These are phyloP conservation scores for Zoysia japonica DNA, from an alignment of 176 grass and related monocot species.

Conservation along the genomic window DNA sequence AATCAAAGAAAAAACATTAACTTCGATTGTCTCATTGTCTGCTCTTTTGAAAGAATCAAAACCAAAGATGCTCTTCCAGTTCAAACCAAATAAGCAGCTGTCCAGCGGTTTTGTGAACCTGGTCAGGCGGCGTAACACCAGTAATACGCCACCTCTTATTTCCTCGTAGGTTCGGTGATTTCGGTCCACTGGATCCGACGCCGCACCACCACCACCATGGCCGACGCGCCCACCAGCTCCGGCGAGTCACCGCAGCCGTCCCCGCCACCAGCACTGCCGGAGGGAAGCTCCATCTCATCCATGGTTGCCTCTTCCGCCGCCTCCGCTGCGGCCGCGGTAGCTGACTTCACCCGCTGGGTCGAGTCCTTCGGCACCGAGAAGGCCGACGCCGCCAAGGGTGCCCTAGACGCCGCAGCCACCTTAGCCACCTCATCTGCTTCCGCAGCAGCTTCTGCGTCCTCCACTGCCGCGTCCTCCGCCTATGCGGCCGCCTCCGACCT, in stretches of 20 bases:
- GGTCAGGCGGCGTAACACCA: neutral
- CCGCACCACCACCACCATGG: slow-evolving; percentile 31
- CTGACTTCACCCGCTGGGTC: slow-evolving; percentile 43
- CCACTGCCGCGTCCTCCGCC: slow-evolving; percentile 23
- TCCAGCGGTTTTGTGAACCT: no score
- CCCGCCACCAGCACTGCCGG: neutral
- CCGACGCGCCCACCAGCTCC: slow-evolving; percentile 36
- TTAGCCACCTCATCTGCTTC: slow-evolving; percentile 29
- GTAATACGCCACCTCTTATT: neutral
- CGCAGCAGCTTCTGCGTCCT: slow-evolving; percentile 39
- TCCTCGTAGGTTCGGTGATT: neutral
- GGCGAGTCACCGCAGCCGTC: slow-evolving; percentile 33
- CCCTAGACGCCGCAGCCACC: slow-evolving; percentile 34
- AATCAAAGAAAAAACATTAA: no score
- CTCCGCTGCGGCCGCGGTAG: slow-evolving; percentile 38
- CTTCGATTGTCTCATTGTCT: no score
- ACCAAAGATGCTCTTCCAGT: no score
- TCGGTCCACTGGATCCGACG: slow-evolving; percentile 27
- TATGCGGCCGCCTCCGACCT: slow-evolving; percentile 40
- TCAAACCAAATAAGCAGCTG: no score
- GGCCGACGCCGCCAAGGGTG: slow-evolving; percentile 38
- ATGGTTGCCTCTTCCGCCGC: slow-evolving; percentile 44
- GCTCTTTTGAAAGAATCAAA: no score
- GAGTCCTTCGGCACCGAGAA: slow-evolving; percentile 52
- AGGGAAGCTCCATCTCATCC: slow-evolving; percentile 44